A percentile compares a stretch with the other conserved stretches of the same genome.
These are phyloP conservation scores for Vinca minor DNA, from an alignment of 257 asterid species.

Conservation along the genomic window DNA sequence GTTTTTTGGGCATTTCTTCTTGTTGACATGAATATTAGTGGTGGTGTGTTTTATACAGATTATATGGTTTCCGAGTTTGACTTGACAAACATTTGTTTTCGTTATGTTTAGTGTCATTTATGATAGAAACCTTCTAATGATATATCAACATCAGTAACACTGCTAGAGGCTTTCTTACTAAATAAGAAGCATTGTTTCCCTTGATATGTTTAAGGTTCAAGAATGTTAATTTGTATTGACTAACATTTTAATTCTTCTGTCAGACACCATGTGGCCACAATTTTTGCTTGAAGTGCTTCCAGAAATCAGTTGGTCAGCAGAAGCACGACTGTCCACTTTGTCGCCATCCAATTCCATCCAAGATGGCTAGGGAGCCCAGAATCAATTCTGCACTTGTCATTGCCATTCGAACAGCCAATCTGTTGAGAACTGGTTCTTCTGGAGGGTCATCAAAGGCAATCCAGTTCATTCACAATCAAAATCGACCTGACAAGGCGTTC, in stretches of 20 bases:
- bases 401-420: slow-evolving; percentile 73
- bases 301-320: slow-evolving; percentile 51
- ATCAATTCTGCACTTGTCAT: slow-evolving; percentile 73
- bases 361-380: slow-evolving; percentile 80
- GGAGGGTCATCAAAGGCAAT: slow-evolving; percentile 41
- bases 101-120: neutral
- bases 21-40: neutral
- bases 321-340: slow-evolving; percentile 71
- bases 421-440: slow-evolving; percentile 31
- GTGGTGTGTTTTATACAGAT: neutral
- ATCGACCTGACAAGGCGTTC: slow-evolving; percentile 85
- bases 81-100: neutral
- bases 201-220: neutral
- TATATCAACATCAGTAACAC: neutral
- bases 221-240: neutral
- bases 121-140: neutral
- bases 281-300: slow-evolving; percentile 84
- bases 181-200: neutral
- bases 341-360: slow-evolving; percentile 50
- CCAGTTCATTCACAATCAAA: slow-evolving; percentile 67
- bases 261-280: slow-evolving; percentile 99
- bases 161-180: neutral
- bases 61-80: neutral
- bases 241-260: slow-evolving; percentile 13
- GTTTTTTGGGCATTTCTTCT: neutral